phyloP scores from a whole-genome alignment of 2,329 filamentous ascomycete species.

The Diplodia scrobiculata region DNA sequence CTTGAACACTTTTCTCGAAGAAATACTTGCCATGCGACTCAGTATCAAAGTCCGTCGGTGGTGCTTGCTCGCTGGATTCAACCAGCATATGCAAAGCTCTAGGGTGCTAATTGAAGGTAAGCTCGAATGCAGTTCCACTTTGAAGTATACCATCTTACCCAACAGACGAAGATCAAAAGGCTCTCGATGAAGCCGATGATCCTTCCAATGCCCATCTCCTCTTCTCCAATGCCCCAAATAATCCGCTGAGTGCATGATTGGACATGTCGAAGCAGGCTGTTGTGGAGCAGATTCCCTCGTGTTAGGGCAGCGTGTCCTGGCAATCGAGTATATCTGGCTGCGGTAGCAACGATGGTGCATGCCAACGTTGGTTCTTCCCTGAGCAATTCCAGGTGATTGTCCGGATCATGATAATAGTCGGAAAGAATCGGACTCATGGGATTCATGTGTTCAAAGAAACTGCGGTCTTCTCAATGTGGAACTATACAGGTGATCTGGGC shows the following conservation, averaged over 20 bases:
- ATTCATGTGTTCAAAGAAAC: conserved; percentile 24
- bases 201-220: conserved; percentile 3
- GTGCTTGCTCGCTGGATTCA: conserved; percentile 6
- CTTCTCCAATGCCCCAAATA: conserved; percentile 21
- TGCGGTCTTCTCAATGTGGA: neutral
- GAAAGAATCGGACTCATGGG: conserved; percentile 13
- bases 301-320: conserved; percentile 15
- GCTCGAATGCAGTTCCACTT: neutral
- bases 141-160: neutral
- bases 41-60: conserved; percentile 20
- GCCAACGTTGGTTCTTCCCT: conserved; percentile 19
- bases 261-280: conserved; percentile 16
- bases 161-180: conserved; percentile 9
- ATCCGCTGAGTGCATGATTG: conserved; percentile 5
- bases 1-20: conserved; percentile 10
- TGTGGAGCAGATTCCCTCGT: conserved; percentile 14
- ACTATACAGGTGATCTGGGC: too few relatives aligned
- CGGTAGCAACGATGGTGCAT: conserved; percentile 22
- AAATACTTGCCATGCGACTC: conserved; percentile 19
- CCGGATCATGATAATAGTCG: conserved; percentile 22
- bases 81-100: conserved; percentile 16
- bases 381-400: conserved; percentile 17
- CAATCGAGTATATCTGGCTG: conserved; percentile 9
- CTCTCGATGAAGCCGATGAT: conserved; percentile 22
- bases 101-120: conserved; percentile 11